These are phyloP conservation scores for Canna indica DNA, from an alignment of 176 grass and related monocot species.

Conservation along the genomic window DNA sequence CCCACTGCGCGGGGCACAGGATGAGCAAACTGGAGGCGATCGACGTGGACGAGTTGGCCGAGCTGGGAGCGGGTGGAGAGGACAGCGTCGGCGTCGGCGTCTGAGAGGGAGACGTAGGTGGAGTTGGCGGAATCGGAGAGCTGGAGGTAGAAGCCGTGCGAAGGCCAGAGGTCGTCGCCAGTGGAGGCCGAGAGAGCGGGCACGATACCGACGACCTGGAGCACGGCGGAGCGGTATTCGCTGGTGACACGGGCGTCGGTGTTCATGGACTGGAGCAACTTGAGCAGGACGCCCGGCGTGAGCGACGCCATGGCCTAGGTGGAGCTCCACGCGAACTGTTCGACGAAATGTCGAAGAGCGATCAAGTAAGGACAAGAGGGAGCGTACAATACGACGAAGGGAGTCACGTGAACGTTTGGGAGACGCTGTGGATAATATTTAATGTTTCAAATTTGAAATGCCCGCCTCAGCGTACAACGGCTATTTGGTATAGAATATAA, in stretches of 20 bases:
- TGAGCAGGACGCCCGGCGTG: constrained; percentile 58
- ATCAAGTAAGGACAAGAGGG: not conserved
- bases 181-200: constrained; percentile 74
- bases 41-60: constrained; percentile 80
- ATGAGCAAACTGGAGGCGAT: constrained; percentile 53
- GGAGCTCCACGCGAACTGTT: not conserved
- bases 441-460: constrained; percentile 1
- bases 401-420: not conserved
- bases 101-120: constrained; percentile 66
- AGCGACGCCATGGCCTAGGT: constrained; percentile 44
- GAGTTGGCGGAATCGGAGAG: constrained; percentile 73
- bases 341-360: not conserved
- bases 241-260: constrained; percentile 46
- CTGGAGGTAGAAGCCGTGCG: constrained; percentile 78
- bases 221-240: constrained; percentile 67
- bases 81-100: constrained; percentile 51
- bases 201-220: constrained; percentile 72
- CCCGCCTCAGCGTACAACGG: not conserved
- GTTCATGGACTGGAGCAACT: constrained; percentile 74
- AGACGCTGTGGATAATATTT: not conserved
- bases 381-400: not conserved
- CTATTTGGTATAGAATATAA: too few relatives aligned
- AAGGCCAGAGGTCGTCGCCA: constrained; percentile 60
- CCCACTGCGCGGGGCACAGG: constrained; percentile 66
- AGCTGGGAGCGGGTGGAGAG: constrained; percentile 51